These are phyloP conservation scores for Fusarium veterinarium DNA, from an alignment of 2,329 filamentous ascomycete species.

Conservation along the genomic window DNA sequence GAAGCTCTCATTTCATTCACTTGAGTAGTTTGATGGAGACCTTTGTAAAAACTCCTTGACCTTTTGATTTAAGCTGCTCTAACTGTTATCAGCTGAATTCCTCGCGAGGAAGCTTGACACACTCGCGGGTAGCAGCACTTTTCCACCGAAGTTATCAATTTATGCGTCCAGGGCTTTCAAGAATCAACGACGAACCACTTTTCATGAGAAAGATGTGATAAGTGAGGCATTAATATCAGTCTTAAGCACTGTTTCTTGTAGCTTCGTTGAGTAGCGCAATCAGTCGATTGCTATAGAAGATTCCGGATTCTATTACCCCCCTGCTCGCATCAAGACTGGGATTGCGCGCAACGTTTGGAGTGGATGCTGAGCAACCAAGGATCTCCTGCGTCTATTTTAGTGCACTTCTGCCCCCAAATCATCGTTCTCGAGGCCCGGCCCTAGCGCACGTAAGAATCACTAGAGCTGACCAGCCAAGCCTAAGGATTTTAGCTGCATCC, in stretches of 20 bases:
- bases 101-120: background rate
- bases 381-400: background rate
- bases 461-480: slow-evolving; percentile 21
- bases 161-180: background rate
- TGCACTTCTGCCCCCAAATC: background rate
- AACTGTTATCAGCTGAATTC: background rate
- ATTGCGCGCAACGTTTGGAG: background rate
- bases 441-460: slow-evolving; percentile 12
- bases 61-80: background rate
- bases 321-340: background rate
- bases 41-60: background rate
- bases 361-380: background rate
- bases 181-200: background rate
- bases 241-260: background rate
- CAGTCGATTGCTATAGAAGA: background rate
- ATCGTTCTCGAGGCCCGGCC: slow-evolving; percentile 13
- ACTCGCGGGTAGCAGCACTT: background rate
- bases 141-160: background rate
- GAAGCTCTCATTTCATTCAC: background rate
- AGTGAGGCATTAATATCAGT: background rate
- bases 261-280: background rate
- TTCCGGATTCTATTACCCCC: background rate
- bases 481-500: slow-evolving; percentile 14
- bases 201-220: background rate
- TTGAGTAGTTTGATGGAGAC: background rate